Evolutionary conservation across 140 eudicot genomes (phyloP).

Genomic region (Senecio squalidus): DNA sequence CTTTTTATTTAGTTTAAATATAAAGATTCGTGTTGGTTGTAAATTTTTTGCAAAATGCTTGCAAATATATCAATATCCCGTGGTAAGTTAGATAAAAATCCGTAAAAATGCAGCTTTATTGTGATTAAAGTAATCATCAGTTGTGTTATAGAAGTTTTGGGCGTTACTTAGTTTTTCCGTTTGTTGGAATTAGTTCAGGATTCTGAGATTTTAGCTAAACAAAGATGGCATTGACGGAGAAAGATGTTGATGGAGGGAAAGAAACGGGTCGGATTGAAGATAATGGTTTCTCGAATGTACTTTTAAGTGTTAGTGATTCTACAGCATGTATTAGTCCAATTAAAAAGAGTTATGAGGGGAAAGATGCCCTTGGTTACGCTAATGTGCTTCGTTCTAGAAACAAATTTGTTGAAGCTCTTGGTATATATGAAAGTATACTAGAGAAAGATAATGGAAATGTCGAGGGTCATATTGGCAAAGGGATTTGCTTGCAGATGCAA

Average conservation of each 20-base stretch:
- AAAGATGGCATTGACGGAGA: constrained; percentile 63
- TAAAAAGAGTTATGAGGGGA: constrained; percentile 50
- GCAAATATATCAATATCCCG: too few relatives aligned
- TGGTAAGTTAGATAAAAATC: too few relatives aligned
- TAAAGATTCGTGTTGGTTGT: background rate
- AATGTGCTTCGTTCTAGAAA: constrained; percentile 88
- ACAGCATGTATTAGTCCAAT: constrained; percentile 25
- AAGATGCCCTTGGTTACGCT: constrained; percentile 81
- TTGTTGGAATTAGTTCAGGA: constrained; percentile 28
- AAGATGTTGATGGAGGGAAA: constrained; percentile 47
- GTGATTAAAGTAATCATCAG: background rate
- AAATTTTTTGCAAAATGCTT: background rate
- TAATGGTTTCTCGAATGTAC: constrained; percentile 44
- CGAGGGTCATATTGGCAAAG: constrained; percentile 91
- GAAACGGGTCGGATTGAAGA: constrained; percentile 41
- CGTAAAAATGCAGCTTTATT: background rate
- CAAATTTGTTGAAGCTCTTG: constrained; percentile 79
- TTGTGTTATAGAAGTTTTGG: too few relatives aligned
- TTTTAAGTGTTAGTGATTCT: constrained; percentile 37
- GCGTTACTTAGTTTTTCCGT: background rate
- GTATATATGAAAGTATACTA: constrained; percentile 60
- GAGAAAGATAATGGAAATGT: constrained; percentile 64
- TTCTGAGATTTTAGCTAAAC: constrained; percentile 23
- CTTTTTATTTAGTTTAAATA: too few relatives aligned
- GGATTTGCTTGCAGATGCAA: constrained; percentile 95